phyloP scores from a whole-genome alignment of 2,329 filamentous ascomycete genomes.

The Neoscytalidium dimidiatum region DNA sequence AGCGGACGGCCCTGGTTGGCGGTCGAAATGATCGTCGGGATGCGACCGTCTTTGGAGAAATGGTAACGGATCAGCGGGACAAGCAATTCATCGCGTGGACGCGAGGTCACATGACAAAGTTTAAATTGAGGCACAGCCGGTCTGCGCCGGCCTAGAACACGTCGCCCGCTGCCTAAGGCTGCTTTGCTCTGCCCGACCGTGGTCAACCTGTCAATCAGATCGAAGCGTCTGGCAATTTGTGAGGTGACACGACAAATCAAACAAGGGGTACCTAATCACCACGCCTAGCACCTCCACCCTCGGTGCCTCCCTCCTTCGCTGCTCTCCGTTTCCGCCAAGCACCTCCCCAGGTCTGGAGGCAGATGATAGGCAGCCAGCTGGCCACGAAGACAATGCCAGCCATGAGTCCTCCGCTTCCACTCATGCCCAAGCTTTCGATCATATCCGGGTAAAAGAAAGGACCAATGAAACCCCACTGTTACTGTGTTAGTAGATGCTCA shows the following conservation, averaged over 20 bases:
- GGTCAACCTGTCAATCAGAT: background rate
- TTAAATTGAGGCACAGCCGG: background rate
- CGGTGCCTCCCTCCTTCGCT: background rate
- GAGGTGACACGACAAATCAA: background rate
- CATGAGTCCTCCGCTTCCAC: conserved; percentile 40
- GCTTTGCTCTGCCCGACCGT: background rate
- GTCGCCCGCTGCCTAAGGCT: background rate
- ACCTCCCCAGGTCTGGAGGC: conserved; percentile 23
- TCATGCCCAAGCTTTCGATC: conserved; percentile 38
- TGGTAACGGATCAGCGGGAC: background rate
- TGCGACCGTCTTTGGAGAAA: background rate
- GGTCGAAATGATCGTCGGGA: background rate
- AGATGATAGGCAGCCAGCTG: conserved; percentile 28
- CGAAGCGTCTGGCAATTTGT: background rate
- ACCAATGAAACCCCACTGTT: conserved; percentile 42
- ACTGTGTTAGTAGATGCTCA: background rate
- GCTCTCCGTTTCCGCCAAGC: conserved; percentile 15
- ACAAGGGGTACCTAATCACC: conserved; percentile 7
- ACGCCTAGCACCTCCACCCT: background rate
- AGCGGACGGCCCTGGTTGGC: background rate
- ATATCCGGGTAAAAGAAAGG: conserved; percentile 46
- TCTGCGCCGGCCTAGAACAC: background rate
- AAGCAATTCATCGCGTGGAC: background rate
- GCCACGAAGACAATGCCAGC: conserved; percentile 31
- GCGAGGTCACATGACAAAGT: background rate